These are phyloP conservation scores for Botrytis porri DNA, from an alignment of 2,329 filamentous ascomycete species.

Conservation along the genomic window DNA sequence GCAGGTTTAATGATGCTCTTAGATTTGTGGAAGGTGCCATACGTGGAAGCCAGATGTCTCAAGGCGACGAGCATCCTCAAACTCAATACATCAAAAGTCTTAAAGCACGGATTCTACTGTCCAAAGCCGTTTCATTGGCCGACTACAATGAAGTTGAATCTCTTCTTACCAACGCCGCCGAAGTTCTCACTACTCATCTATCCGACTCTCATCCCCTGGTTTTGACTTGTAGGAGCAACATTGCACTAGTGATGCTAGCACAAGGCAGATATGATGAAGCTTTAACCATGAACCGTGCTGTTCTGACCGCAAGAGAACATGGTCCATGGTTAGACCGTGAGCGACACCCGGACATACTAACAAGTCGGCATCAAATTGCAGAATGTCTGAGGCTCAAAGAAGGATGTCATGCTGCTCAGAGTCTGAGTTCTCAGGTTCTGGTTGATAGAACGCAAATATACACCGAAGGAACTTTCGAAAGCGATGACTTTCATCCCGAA, in stretches of 20 bases:
- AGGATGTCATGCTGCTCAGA: constrained; percentile 30
- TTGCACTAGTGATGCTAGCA: constrained; percentile 27
- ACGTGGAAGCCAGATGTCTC: constrained; percentile 26
- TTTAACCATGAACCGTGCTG: constrained; percentile 27
- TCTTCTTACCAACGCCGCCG: constrained; percentile 25
- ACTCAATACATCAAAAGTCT: constrained; percentile 30
- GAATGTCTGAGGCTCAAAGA: constrained; percentile 28
- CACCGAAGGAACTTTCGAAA: constrained; percentile 28
- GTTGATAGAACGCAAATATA: constrained; percentile 28
- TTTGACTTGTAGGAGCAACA: constrained; percentile 28
- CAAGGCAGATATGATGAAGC: constrained; percentile 32
- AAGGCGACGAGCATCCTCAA: constrained; percentile 30
- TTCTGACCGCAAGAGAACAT: constrained; percentile 24
- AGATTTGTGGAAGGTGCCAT: constrained; percentile 28
- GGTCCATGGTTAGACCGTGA: constrained; percentile 31
- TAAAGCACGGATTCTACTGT: constrained; percentile 27
- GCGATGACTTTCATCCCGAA: constrained; percentile 32
- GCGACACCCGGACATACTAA: constrained; percentile 33
- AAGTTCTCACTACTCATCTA: constrained; percentile 24
- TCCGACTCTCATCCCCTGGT: constrained; percentile 30
- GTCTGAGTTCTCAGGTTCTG: constrained; percentile 27
- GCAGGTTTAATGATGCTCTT: constrained; percentile 28
- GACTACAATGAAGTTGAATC: constrained; percentile 31
- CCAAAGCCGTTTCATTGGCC: constrained; percentile 24
- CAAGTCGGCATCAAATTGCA: constrained; percentile 31